These are phyloP conservation scores for Xerocomellus chrysenteron DNA, from an alignment of 768 basidiomycete species.

Conservation along the genomic window DNA sequence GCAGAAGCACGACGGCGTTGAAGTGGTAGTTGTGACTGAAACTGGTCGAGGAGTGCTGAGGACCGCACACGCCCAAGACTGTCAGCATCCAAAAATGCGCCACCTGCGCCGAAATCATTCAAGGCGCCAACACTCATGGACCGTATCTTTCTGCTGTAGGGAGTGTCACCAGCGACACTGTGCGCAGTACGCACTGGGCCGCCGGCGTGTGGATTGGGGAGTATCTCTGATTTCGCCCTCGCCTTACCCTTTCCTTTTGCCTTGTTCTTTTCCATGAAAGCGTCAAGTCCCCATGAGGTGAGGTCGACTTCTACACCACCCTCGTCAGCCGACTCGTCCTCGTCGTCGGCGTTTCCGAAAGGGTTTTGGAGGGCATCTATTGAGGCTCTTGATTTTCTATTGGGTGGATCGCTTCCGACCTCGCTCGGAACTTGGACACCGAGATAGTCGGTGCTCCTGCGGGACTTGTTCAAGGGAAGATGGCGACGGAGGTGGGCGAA, in stretches of 20 bases:
- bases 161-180: conserved; percentile 42
- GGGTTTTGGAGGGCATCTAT: conserved; percentile 70
- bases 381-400: conserved; percentile 53
- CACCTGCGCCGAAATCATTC: conserved; percentile 51
- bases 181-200: conserved; percentile 39
- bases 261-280: conserved; percentile 72
- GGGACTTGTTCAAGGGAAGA: conserved; percentile 47
- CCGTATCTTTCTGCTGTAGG: conserved; percentile 46
- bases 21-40: conserved; percentile 41
- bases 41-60: conserved; percentile 53
- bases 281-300: conserved; percentile 81
- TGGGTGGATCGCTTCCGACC: conserved; percentile 49
- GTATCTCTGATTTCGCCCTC: conserved; percentile 35
- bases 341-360: conserved; percentile 62
- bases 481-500: conserved; percentile 73
- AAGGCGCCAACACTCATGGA: conserved; percentile 68
- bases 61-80: conserved; percentile 51
- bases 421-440: conserved; percentile 68
- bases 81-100: conserved; percentile 45
- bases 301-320: conserved; percentile 71
- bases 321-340: conserved; percentile 49
- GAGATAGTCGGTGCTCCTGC: conserved; percentile 63
- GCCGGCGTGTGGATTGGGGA: conserved; percentile 47
- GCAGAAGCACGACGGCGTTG: conserved; percentile 52
- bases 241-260: conserved; percentile 38